Conservation (phyloP, 2,329 filamentous ascomycete genomes). For the Biscogniauxia sp. region DNA sequence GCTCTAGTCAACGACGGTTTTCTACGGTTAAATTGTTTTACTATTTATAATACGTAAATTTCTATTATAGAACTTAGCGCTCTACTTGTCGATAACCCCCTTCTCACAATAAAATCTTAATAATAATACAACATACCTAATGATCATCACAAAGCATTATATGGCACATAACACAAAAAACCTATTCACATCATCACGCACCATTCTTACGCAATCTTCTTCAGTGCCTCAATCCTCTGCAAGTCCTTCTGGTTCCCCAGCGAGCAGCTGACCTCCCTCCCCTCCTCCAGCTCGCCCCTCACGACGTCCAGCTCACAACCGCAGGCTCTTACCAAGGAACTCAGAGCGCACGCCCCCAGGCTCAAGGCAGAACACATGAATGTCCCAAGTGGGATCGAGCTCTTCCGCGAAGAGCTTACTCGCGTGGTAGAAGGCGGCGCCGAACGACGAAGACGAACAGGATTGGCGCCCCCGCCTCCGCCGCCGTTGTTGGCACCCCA, state of each 20-base stretch:
- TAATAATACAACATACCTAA: no score
- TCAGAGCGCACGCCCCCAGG: constrained; percentile 40
- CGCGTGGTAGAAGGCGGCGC: constrained; percentile 40
- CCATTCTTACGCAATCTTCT: constrained; percentile 4
- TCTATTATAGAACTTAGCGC: no score
- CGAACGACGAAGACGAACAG: constrained; percentile 56
- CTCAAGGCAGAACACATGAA: constrained; percentile 42
- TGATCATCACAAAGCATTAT: no score
- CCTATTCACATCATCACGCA: background rate
- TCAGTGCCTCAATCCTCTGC: background rate
- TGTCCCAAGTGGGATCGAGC: constrained; percentile 41
- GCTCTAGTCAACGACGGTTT: no score
- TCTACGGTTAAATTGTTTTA: no score
- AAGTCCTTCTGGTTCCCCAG: constrained; percentile 7
- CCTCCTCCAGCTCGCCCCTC: constrained; percentile 20
- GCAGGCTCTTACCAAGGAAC: constrained; percentile 30
- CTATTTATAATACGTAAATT: no score
- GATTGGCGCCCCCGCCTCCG: constrained; percentile 47
- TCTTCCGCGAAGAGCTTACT: constrained; percentile 46
- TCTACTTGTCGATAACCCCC: no score
- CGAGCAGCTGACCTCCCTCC: constrained; percentile 31
- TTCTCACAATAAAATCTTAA: no score
- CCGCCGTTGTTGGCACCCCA: constrained; percentile 39
- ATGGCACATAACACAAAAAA: background rate
- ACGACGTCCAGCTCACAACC: constrained; percentile 30